Conservation (phyloP, 148 eudicot genomes). For the Rhododendron mucronatum region DNA sequence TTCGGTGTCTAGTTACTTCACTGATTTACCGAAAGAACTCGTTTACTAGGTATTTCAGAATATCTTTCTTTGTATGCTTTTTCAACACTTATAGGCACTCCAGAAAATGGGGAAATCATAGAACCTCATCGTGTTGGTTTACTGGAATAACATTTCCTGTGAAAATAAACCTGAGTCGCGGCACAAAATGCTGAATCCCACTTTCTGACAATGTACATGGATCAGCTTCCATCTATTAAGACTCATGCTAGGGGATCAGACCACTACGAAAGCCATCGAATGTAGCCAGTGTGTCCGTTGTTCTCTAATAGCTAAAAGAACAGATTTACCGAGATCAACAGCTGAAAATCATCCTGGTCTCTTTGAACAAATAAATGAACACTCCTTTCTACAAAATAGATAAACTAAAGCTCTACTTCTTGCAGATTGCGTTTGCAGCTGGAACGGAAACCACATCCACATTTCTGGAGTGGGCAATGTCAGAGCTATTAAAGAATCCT, state of each 20-base stretch:
- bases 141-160: not conserved
- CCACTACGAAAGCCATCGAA: not conserved
- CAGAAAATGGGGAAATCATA: too few relatives aligned
- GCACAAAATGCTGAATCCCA: not conserved
- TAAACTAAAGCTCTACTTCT: not conserved
- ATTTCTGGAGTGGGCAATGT: slow-evolving; percentile 3
- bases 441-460: not conserved
- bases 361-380: not conserved
- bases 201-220: not conserved
- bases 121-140: not conserved
- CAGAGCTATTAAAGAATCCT: slow-evolving; percentile 1
- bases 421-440: not conserved
- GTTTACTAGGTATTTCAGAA: not conserved
- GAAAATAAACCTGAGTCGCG: not conserved
- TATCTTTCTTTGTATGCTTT: too few relatives aligned
- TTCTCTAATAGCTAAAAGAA: too few relatives aligned
- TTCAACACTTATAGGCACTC: not conserved
- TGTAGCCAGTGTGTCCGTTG: not conserved
- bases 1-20: not conserved
- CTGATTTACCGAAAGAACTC: not conserved
- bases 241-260: not conserved
- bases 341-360: not conserved
- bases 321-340: not conserved
- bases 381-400: not conserved
- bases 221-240: not conserved